Conservation (phyloP, 805 yeast genomes). For the Zygoascus flipseniorum region DNA sequence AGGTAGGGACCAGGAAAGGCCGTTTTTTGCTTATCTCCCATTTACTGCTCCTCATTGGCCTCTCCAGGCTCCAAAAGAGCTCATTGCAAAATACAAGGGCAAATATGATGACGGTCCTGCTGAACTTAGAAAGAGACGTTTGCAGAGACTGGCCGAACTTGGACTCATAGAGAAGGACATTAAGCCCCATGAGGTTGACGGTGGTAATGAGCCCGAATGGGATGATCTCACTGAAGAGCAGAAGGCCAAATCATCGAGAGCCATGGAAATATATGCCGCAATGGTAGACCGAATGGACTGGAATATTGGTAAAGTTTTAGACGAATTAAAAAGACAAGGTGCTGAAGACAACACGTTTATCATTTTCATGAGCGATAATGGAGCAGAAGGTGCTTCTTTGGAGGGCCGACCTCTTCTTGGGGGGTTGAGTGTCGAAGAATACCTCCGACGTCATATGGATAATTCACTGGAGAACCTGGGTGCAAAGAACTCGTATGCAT, state of each 20-base stretch:
- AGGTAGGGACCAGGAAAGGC: slow-evolving; percentile 23
- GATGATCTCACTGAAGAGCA: slow-evolving; percentile 34
- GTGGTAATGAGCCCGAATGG: slow-evolving; percentile 37
- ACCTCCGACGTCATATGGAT: slow-evolving; percentile 29
- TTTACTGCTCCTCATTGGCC: slow-evolving; percentile 67
- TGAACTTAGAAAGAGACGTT: slow-evolving; percentile 33
- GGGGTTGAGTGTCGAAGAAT: slow-evolving; percentile 7
- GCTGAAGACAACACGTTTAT: slow-evolving; percentile 48
- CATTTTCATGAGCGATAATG: slow-evolving; percentile 56
- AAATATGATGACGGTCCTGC: slow-evolving; percentile 43
- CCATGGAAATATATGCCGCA: slow-evolving; percentile 55
- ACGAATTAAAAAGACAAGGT: slow-evolving; percentile 33
- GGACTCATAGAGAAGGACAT: slow-evolving; percentile 40
- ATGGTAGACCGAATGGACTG: slow-evolving; percentile 51
- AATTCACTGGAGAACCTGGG: slow-evolving; percentile 43
- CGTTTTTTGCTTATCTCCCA: slow-evolving; percentile 47
- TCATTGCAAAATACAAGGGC: slow-evolving; percentile 41
- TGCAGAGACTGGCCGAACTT: slow-evolving; percentile 33
- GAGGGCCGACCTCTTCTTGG: slow-evolving; percentile 45
- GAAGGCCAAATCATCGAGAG: slow-evolving; percentile 31
- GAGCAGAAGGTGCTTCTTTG: slow-evolving; percentile 53
- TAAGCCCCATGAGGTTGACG: slow-evolving; percentile 27
- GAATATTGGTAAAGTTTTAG: slow-evolving; percentile 42
- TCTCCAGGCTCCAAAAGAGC: slow-evolving; percentile 46
- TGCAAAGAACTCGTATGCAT: slow-evolving; percentile 38